Base-by-base conservation (phyloP, 2,329 filamentous ascomycete species). In the Parafenestella ontariensis region DNA sequence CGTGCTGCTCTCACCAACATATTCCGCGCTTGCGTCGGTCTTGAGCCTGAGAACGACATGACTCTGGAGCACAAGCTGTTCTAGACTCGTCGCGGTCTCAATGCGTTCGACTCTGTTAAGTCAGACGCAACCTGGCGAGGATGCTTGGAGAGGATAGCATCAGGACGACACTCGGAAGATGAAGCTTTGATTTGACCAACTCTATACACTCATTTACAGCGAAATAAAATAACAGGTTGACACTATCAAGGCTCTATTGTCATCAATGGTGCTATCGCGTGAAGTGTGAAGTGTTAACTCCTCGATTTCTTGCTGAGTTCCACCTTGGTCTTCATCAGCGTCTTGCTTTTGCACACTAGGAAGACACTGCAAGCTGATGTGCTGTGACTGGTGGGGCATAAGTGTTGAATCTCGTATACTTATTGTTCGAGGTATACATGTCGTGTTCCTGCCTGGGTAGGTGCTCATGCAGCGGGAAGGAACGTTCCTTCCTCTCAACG, bases 1-100 rank as follows among this genome's bases (percentile, higher is more conserved):
- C 92, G 95, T 65, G 89, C 87, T 64, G 93, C 93, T 39, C 79
- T 99, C 76, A 95, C 91, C 78, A 99, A 99, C 83, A 97, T 99
- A 80, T 96, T 99, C 88, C 92, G 94, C 72, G 95, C 95, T 63
- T 98, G 94, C 73, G 89, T 99, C 70, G 95, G 95, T 63, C 86
- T 99, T 56, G 91, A 97, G 84, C 95, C 95, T 15, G 95, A 99
- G 85, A 95, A 89, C 53, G 95, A 99, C 77, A 99, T 99, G 95
- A 97, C 93, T 36, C 86, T 98, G 48, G 95, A 99, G 85, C 94
- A 98, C 83, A 99, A 98, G 87, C 86, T 98, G 62, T 93, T 97
- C 76, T 75, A 72, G 52, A 37, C 24, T 11, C 23, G 7, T 21
- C 8, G 29, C 18, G 17, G 6, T 23, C 20, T n/a, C 13, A 24